phyloP scores from a whole-genome alignment of 495 filamentous ascomycete species.

The Penicillium atrosanguineum region DNA sequence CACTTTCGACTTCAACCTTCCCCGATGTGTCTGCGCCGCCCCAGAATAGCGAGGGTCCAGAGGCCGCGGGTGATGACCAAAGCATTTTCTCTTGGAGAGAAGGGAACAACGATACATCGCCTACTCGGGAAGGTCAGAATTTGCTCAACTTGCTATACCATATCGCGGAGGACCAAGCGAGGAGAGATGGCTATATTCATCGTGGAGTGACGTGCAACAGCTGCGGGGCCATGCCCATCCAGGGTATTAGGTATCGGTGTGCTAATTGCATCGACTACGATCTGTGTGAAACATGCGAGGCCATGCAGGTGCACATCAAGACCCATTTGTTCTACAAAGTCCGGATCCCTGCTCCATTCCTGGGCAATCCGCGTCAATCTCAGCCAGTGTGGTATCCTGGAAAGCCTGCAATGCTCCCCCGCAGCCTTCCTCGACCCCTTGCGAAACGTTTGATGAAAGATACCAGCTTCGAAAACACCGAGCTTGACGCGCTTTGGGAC shows the following conservation, averaged over 20 bases:
- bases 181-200: slow-evolving; percentile 84
- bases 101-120: slow-evolving; percentile 49
- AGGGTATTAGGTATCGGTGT: slow-evolving; percentile 87
- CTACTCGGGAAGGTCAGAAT: slow-evolving; percentile 67
- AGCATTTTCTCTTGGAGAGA: slow-evolving; percentile 57
- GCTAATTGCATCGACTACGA: slow-evolving; percentile 92
- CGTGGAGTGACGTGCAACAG: slow-evolving; percentile 91
- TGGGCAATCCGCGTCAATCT: slow-evolving; percentile 63
- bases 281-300: slow-evolving; percentile 85
- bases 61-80: slow-evolving; percentile 59
- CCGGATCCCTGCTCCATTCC: slow-evolving; percentile 66
- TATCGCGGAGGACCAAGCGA: slow-evolving; percentile 79
- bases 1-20: slow-evolving; percentile 40
- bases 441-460: slow-evolving; percentile 65
- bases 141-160: slow-evolving; percentile 70
- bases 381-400: slow-evolving; percentile 89
- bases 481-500: slow-evolving; percentile 91
- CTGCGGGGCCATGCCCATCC: slow-evolving; percentile 81
- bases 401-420: slow-evolving; percentile 65
- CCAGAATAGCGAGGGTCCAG: slow-evolving; percentile 47
- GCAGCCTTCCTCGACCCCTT: slow-evolving; percentile 60
- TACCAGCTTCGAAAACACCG: slow-evolving; percentile 74
- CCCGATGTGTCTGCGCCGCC: slow-evolving; percentile 48
- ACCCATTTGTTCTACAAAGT: slow-evolving; percentile 97
- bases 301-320: slow-evolving; percentile 78